Base-by-base conservation (phyloP, 441 rosid genomes). In the Geranium incanum region DNA sequence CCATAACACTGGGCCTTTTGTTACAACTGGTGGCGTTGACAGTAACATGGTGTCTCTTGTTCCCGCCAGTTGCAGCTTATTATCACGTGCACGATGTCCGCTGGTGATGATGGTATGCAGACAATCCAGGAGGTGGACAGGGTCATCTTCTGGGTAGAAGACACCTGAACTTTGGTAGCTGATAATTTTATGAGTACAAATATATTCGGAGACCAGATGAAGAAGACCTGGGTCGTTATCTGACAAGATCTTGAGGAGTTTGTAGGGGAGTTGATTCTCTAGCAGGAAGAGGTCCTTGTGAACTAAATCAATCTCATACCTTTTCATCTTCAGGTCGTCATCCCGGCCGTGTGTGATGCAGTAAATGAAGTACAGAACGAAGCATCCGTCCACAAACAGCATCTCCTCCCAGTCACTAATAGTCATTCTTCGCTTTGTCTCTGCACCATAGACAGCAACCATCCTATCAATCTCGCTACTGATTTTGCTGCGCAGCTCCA, bases 361-460 rank as follows among this genome's bases (percentile, higher is more conserved):
- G 21, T 36, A 4, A 21, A 50, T n/a, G 16, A 7, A 75, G 33
- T 74, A 67, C 36, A 75, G 36, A n/a, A 70, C 18, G 13, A 70
- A 43, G 41, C 74, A 70, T 0, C 71, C 74, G 6, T 75, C 78
- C 38, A 75, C 60, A 7, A 75, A 70, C 23, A 75, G n/a, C 69
- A 71, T 71, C 78, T 70, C 43, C 6, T 66, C 57, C 71, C 67
- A 62, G n/a, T 75, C 71, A 11, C 33, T 23, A 23, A 1, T 0
- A 3, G 16, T 71, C 72, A 13, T 43, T 28, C 0, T 33, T 43
- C 13, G 33, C 33, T 5, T 7, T 4, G 3, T 71, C 6, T 16
- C 21, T 23, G 1, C 3, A 60, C 41, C 68, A 38, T 69, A 74
- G 33, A 37, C 68, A 68, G 43, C 9, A 19, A 5, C 59, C 12